Base-by-base conservation (phyloP, 495 filamentous ascomycete genomes). In the Podospora conica region DNA sequence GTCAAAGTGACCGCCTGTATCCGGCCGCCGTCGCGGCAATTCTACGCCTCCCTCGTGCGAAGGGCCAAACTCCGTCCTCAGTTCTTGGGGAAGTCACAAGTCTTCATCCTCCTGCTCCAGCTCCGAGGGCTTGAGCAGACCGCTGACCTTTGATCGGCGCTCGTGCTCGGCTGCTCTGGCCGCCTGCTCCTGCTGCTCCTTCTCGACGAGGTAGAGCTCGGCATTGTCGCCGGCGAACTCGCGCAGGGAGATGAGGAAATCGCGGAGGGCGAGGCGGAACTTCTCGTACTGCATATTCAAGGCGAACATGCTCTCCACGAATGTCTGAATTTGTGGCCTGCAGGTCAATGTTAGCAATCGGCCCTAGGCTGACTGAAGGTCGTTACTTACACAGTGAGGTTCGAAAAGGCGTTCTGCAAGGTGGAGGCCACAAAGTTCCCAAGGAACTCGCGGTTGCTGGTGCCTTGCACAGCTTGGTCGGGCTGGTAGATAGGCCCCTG, bases 171-270 rank as follows among this genome's bases (percentile, higher is more conserved):
- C 91, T 60, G 86, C 85, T 68, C 88, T 86, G 55, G 90, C 91
- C 69, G 91, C 92, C 65, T 87, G 84, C 58, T 90, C 84, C 62
- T 89, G 88, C 71, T 91, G 88, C 76, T 98, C 95, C 68, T 95
- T 88, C 74, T 98, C 96, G 61, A 97, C 93, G 3, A 91, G 89
- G 78, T 89, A 99, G n/a, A 98, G 84, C 69, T 98, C 95, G 7
- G 94, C 88, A 72, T 93, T 95, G 76, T 93, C 86, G 58, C 91
- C 95, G 12, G 91, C 91, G 71, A 97, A 98, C 78, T 99, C 95
- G 78, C 96, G 96, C 62, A 99, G 79, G 27, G 93, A 93, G 70
- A 99, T 96, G 63, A 99, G 79, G 86, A 99, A 99, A 76, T 99
- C 95, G 65, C 95, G 91, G 58, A 98, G 84, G 63, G 93, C 88